Conservation (phyloP, 148 eudicot genomes). For the Rhododendron ferrugineum region DNA sequence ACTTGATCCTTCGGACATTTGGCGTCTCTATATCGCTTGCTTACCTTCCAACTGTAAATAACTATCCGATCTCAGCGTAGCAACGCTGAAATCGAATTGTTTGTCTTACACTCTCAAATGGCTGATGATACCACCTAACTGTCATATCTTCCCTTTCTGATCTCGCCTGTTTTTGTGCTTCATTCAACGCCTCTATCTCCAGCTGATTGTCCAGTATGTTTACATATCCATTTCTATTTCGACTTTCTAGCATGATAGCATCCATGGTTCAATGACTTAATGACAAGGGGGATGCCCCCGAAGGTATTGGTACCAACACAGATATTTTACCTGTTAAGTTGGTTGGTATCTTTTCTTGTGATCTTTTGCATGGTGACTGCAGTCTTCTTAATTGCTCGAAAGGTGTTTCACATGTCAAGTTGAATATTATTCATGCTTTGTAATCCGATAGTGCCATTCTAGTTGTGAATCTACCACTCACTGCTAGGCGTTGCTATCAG, state of each 20-base stretch:
- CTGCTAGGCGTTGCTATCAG: neutral
- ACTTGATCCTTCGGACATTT: neutral
- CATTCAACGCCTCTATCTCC: neutral
- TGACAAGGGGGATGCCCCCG: neutral
- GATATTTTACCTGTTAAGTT: neutral
- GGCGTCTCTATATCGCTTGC: neutral
- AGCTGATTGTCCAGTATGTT: neutral
- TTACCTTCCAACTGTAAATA: neutral
- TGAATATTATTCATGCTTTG: neutral
- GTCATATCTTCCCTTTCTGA: neutral
- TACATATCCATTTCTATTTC: neutral
- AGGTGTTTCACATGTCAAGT: neutral
- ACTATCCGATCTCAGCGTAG: neutral
- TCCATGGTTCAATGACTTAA: neutral
- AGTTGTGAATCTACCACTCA: neutral
- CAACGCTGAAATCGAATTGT: neutral
- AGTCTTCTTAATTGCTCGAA: neutral
- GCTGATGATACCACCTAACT: neutral
- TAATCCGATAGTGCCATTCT: neutral
- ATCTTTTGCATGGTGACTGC: neutral
- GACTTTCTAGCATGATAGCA: neutral
- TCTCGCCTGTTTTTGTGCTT: neutral
- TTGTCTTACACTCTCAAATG: neutral
- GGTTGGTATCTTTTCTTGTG: neutral
- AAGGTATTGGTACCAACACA: neutral